These are phyloP conservation scores for Debaryomyces tyrocola DNA, from an alignment of 805 yeast genomes.

Conservation along the genomic window DNA sequence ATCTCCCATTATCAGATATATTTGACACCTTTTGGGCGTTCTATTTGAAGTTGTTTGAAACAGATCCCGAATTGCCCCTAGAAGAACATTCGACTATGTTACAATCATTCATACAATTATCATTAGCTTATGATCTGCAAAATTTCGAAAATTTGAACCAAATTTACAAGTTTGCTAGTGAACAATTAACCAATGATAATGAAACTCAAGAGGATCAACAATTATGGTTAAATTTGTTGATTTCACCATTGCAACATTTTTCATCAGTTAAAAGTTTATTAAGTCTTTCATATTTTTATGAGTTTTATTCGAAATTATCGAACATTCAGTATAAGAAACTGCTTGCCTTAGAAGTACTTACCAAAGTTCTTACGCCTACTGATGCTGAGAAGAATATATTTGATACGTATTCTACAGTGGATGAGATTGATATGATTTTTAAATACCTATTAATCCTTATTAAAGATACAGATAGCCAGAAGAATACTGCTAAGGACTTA, in stretches of 20 bases:
- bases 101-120: constrained; percentile 62
- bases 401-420: constrained; percentile 29
- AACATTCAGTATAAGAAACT: constrained; percentile 51
- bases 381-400: constrained; percentile 24
- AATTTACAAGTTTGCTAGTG: constrained; percentile 57
- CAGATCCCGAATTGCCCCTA: constrained; percentile 65
- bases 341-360: constrained; percentile 61
- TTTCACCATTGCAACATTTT: constrained; percentile 50
- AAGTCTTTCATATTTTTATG: constrained; percentile 49
- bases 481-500: constrained; percentile 37
- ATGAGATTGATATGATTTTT: constrained; percentile 60
- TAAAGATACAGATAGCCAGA: constrained; percentile 26
- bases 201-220: constrained; percentile 18
- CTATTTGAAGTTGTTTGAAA: constrained; percentile 52
- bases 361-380: constrained; percentile 46
- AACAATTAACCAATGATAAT: constrained; percentile 27
- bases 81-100: constrained; percentile 65
- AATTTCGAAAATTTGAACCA: constrained; percentile 59
- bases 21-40: constrained; percentile 70
- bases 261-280: constrained; percentile 40
- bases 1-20: constrained; percentile 21
- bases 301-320: constrained; percentile 53
- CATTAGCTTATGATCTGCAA: constrained; percentile 66
- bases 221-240: constrained; percentile 46
- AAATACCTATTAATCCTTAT: constrained; percentile 58